Evolutionary conservation across 805 yeast species (phyloP).

Genomic region (Candida qinlingensis): DNA sequence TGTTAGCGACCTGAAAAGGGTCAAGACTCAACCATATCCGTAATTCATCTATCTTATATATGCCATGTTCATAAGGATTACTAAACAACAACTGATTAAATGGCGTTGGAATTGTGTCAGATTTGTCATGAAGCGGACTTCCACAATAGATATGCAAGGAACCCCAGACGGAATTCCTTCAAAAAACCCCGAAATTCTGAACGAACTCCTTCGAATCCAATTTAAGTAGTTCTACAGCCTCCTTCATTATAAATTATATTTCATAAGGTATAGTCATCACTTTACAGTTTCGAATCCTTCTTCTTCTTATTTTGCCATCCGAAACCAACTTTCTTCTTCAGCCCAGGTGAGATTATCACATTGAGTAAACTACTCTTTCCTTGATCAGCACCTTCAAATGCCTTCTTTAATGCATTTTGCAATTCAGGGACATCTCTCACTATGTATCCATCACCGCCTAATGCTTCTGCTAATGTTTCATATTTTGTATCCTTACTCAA

Average conservation of each 20-base stretch:
- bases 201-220: no score
- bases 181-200: no score
- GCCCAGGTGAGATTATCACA: slow-evolving; percentile 57
- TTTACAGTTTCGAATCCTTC: slow-evolving; percentile 12
- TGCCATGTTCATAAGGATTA: no score
- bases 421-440: slow-evolving; percentile 41
- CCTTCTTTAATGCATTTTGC: slow-evolving; percentile 27
- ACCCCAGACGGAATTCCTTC: no score
- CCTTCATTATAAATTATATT: no score
- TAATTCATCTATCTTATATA: background rate
- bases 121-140: no score
- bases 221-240: no score
- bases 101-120: no score
- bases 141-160: no score
- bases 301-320: slow-evolving; percentile 61
- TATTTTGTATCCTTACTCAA: slow-evolving; percentile 51
- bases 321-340: slow-evolving; percentile 48
- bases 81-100: no score
- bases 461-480: slow-evolving; percentile 46
- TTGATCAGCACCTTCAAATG: slow-evolving; percentile 28
- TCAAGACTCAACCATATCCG: slow-evolving; percentile 25
- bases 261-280: no score
- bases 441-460: slow-evolving; percentile 52
- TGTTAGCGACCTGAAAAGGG: background rate
- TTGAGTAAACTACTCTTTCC: slow-evolving; percentile 45